Evolutionary conservation across 1,139 yeast species (phyloP), one percentile per base, ranked within the genome.

Genomic region (Candida tropicalis): DNA sequence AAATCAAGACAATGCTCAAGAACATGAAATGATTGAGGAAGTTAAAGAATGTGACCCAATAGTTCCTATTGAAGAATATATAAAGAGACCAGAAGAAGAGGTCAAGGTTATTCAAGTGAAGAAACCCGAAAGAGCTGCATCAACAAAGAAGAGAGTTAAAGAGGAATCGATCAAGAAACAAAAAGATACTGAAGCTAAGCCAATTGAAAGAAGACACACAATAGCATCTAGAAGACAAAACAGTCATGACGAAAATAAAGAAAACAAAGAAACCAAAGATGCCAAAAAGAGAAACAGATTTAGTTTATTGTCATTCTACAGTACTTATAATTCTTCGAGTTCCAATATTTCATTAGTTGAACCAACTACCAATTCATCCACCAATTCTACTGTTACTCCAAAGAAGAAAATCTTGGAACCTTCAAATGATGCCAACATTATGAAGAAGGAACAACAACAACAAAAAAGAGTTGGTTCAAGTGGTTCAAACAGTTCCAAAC

Each of bases 271-370:
- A 27, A 59, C 55, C 44, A 63, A 56, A 40, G 73, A 69, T 34
- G 55, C 57, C 29, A 72, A 72, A 56, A 75, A 72, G 53, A 66
- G 68, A 38, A 74, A 75, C 54, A 56, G 84, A 50, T 79, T 78
- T 56, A 77, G 82, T 59, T 60, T 78, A 48, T 66, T 79, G 38
- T 75, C 81, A 3, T 76, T 79, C 54, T 79, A 79, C 60, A 64
- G 68, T 40, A 63, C 62, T 34, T 68, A 68, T 47, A 62, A 60
- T 45, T 49, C 61, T 3, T 61, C 70, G 8, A 47, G 57, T 4
- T 48, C 56, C 29, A 58, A 51, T 34, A 39, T 57, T 20, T 40
- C 58, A 11, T 35, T 54, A n/a, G 38, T 52, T 13, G 39, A 46
- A 32, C 34, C 50, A 18, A 45, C 46, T 53, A n/a, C 42, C 50